A percentile compares a stretch with the other conserved stretches of the same genome.
These are phyloP conservation scores for Moniliophthora roreri DNA, from an alignment of 1,284 basidiomycete genomes.

Conservation along the genomic window DNA sequence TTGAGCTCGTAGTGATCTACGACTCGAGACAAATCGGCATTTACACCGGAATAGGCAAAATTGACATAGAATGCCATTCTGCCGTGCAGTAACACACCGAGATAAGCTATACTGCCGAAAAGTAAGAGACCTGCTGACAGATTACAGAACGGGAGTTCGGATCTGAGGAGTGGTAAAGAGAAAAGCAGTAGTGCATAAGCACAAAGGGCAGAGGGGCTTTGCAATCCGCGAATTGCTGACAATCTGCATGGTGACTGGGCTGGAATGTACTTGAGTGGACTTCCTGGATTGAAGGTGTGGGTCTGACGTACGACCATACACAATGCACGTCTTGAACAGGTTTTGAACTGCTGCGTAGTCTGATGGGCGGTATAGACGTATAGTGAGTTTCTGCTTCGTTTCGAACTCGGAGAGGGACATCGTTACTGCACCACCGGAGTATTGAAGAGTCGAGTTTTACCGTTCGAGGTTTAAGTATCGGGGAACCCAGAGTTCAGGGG, in stretches of 20 bases:
- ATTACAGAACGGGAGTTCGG: background rate
- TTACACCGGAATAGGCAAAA: conserved; percentile 6
- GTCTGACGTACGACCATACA: conserved; percentile 5
- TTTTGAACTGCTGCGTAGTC: conserved; percentile 8
- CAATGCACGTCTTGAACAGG: conserved; percentile 6
- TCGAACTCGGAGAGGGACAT: too few relatives aligned
- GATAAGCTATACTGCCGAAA: background rate
- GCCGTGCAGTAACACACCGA: conserved; percentile 3
- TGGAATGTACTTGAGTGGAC: background rate
- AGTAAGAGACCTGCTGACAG: background rate
- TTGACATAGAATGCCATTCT: conserved; percentile 1
- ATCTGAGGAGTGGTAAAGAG: background rate
- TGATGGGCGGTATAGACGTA: conserved; percentile 7
- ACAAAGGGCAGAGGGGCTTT: background rate
- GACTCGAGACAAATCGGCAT: conserved; percentile 21
- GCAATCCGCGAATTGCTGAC: background rate
- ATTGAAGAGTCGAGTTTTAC: too few relatives aligned
- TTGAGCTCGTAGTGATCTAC: conserved; percentile 19
- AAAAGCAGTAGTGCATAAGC: background rate
- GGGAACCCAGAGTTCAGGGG: too few relatives aligned
- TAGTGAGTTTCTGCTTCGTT: too few relatives aligned
- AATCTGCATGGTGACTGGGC: conserved; percentile 10
- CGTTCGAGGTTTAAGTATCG: too few relatives aligned
- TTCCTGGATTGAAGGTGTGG: background rate
- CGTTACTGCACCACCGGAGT: too few relatives aligned